phyloP scores from a whole-genome alignment of 768 basidiomycete species.

The Terana coerulea region DNA sequence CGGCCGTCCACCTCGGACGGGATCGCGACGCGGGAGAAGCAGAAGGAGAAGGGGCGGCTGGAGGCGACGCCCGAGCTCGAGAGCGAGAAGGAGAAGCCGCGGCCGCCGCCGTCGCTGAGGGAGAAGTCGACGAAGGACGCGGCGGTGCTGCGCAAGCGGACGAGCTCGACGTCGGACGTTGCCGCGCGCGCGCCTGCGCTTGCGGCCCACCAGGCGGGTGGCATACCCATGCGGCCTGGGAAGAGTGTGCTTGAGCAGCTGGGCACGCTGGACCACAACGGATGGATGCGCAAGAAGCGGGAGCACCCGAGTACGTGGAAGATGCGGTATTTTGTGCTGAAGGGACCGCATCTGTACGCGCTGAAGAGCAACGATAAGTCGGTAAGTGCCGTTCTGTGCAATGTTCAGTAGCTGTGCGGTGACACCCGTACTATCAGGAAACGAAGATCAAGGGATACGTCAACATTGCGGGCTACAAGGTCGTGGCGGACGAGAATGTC shows the following conservation, averaged over 20 bases:
- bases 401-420: constrained; percentile 11
- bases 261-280: constrained; percentile 82
- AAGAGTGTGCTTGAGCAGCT: constrained; percentile 85
- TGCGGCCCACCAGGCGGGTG: constrained; percentile 3
- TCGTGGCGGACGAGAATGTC: constrained; percentile 87
- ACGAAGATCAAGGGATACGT: constrained; percentile 96
- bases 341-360: constrained; percentile 88
- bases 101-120: constrained; percentile 17
- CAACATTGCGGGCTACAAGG: constrained; percentile 87
- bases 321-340: constrained; percentile 84
- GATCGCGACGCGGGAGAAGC: constrained; percentile 18
- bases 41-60: constrained; percentile 23
- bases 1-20: constrained; percentile 42
- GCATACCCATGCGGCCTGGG: constrained; percentile 35
- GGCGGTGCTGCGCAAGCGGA: constrained; percentile 54
- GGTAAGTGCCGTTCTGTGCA: constrained; percentile 26
- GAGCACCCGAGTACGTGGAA: constrained; percentile 95
- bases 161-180: constrained; percentile 23
- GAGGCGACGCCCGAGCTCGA: constrained; percentile 13
- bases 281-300: constrained; percentile 96
- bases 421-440: constrained; percentile 49
- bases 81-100: not conserved
- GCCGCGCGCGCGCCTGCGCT: constrained; percentile 8
- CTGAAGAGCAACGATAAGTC: constrained; percentile 69
- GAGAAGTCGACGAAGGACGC: constrained; percentile 32